Base-by-base conservation (phyloP, 768 basidiomycete species). In the Termitomyces sp. region DNA sequence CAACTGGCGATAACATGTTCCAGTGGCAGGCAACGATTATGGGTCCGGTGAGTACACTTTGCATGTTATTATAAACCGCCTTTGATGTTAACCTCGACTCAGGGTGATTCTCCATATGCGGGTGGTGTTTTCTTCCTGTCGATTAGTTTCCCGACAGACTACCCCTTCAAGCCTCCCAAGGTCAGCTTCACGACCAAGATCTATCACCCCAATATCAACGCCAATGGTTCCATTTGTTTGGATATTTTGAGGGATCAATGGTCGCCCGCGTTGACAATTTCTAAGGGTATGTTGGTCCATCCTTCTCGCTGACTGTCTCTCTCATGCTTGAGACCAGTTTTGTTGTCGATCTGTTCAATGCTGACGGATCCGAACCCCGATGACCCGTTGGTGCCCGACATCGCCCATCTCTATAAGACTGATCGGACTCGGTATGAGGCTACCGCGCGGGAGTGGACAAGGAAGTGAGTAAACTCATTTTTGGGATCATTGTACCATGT, bases 151-250 rank as follows among this genome's bases (percentile, higher is more conserved):
- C 93, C 93, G 47, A 93, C 91, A 75, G 96, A 99, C 75, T 99
- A 99, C 80, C 97, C 97, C 26, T 98, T 98, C 89, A 98, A 98
- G 79, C 97, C 97, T 43, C 97, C 97, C 76, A 99, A 99, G 85
- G 94, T 99, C 78, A 89, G 89, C 80, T 99, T 99, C 76, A 96
- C 94, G 65, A 98, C 97, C 71, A 98, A 97, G 91, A 98, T 98
- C 68, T 98, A 98, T 75, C 96, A 98, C 76, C 96, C 96, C 36
- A 98, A 98, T 82, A 98, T 99, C 94, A 99, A 99, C 73, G 93
- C 96, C 66, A 99, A 99, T 69, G 97, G 97, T 42, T 95, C 93
- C 63, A 98, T 99, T 75, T 99, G 96, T 75, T 79, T 99, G 67
- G 97, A 99, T 75, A 99, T 99, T 70, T 79, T 99, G 71, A 83